phyloP scores from a whole-genome alignment of 2,329 filamentous ascomycete genomes.

The Penicillium sp. region DNA sequence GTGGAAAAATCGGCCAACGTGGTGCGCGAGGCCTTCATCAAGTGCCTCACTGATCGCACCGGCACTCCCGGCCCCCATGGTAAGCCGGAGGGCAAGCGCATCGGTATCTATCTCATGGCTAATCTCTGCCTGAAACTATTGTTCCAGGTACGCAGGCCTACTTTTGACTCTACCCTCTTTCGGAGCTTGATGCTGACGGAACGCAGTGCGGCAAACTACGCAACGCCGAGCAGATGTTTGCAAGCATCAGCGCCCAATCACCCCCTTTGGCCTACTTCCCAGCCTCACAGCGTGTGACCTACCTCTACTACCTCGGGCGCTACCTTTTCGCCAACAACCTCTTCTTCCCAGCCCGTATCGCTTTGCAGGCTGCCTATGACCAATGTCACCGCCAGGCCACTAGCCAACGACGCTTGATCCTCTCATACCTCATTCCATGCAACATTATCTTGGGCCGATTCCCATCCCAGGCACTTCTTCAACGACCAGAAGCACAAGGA shows the following conservation, averaged over 20 bases:
- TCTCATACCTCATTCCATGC: slow-evolving; percentile 77
- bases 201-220: slow-evolving; percentile 74
- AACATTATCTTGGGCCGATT: slow-evolving; percentile 85
- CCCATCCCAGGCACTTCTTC: slow-evolving; percentile 65
- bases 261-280: slow-evolving; percentile 80
- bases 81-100: slow-evolving; percentile 76
- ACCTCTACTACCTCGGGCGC: slow-evolving; percentile 89
- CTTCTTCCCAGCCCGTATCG: slow-evolving; percentile 72
- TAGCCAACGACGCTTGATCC: slow-evolving; percentile 73
- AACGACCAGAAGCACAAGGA: slow-evolving; percentile 66
- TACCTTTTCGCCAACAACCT: slow-evolving; percentile 85
- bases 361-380: slow-evolving; percentile 74
- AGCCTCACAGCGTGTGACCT: slow-evolving; percentile 82
- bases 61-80: slow-evolving; percentile 59
- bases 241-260: slow-evolving; percentile 79
- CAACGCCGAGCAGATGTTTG: slow-evolving; percentile 83
- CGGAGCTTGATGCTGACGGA: neutral
- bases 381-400: slow-evolving; percentile 62
- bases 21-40: slow-evolving; percentile 86
- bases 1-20: slow-evolving; percentile 86
- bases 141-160: slow-evolving; percentile 63
- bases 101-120: slow-evolving; percentile 86
- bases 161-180: neutral
- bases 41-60: slow-evolving; percentile 78
- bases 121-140: slow-evolving; percentile 86